These are phyloP conservation scores for Cucumis melo DNA, from an alignment of 306 rosid genomes.

Conservation along the genomic window DNA sequence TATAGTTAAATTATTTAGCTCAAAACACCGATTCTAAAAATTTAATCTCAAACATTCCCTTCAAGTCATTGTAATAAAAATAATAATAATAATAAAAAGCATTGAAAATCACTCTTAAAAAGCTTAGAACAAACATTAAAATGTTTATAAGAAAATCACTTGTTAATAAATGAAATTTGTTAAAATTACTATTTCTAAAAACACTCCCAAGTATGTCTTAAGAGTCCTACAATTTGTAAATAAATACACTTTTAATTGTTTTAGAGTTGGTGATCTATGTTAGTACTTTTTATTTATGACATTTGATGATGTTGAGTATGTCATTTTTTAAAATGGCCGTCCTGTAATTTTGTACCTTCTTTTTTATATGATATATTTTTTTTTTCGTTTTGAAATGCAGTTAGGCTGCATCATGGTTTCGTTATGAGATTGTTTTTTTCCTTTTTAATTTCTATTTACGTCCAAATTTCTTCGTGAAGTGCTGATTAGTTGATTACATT, in stretches of 20 bases:
- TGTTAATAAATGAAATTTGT: too few relatives aligned
- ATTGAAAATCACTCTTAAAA: too few relatives aligned
- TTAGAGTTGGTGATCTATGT: not conserved
- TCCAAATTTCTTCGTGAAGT: not conserved
- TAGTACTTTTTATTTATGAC: not conserved
- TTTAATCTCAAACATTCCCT: too few relatives aligned
- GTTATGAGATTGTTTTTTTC: not conserved
- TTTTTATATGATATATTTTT: not conserved
- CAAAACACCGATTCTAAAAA: too few relatives aligned
- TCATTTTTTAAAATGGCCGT: not conserved
- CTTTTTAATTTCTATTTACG: not conserved
- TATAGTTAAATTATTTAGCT: too few relatives aligned
- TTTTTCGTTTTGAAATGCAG: not conserved
- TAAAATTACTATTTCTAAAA: too few relatives aligned
- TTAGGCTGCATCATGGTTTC: not conserved
- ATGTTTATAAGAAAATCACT: too few relatives aligned
- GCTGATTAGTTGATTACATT: conserved; percentile 15
- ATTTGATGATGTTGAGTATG: not conserved
- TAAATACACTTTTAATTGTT: not conserved
- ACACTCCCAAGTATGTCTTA: not conserved
- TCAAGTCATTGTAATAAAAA: too few relatives aligned
- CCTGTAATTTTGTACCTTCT: not conserved
- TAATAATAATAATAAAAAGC: too few relatives aligned
- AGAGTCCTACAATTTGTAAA: not conserved
- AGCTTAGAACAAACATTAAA: too few relatives aligned